Base-by-base conservation (phyloP, 164 flowering plant species). In the Platanus orientalis region DNA sequence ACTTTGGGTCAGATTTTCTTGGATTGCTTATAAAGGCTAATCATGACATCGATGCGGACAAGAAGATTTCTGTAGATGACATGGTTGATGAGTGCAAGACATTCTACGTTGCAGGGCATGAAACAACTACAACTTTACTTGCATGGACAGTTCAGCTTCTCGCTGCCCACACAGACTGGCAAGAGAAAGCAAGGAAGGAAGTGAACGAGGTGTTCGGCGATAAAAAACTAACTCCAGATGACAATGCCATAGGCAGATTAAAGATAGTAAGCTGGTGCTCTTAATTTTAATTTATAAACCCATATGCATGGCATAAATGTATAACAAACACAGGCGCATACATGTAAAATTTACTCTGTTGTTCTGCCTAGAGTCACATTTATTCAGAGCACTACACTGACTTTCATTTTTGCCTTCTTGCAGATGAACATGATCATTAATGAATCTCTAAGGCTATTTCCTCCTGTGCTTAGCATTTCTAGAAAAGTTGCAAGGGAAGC, bases 21-120 rank as follows among this genome's bases (percentile, higher is more conserved):
- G n/a, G 80, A 28, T 58, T 64, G 50, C 73, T 82, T 13, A 9
- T 80, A 10, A 70, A 68, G 60, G 72, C 77, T 12, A 30, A 63
- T 29, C 57, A 69, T 23, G 71, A 70, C 4, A 10, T 34, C 1
- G 78, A 75, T 54, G 24, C 48, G 29, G 60, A 24, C 32, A 40
- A 57, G 39, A 69, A 61, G 62, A 69, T 79, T 20, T 47, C 78
- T 2, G 47, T 70, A 42, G 68, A 80, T 21, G 84, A 80, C 11
- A 13, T 82, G 17, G 77, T 79, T 23, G 83, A 77, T 54, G 80
- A 83, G 56, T 83, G 88, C 78, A 83, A 79, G 69, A 76, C 79
- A 25, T 79, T 83, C 53, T 81, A 78, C 60, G 39, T 79, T 29
- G 85, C 82, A 0, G 85, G 85, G 47, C 83, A n/a, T n/a, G n/a